Conservation (phyloP, 2,329 filamentous ascomycete genomes). For the Gaeumannomyces tritici region DNA sequence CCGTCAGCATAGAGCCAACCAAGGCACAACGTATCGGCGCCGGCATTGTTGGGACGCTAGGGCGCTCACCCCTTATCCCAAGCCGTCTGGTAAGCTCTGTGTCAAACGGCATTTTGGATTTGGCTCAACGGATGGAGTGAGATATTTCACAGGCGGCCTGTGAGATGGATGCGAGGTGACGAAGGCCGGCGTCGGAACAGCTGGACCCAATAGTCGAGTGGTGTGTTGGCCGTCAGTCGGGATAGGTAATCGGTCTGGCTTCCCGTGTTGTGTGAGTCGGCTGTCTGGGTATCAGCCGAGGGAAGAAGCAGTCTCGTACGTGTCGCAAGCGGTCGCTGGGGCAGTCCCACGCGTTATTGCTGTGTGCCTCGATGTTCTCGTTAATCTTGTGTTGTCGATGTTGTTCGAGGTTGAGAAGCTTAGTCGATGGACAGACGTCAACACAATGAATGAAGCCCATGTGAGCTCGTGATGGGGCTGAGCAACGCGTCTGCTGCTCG, state of each 20-base stretch:
- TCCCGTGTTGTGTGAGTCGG: neutral
- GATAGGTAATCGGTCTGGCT: neutral
- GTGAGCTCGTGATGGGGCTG: neutral
- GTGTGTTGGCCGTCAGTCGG: neutral
- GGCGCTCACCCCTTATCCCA: slow-evolving; percentile 34
- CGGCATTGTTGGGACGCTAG: neutral
- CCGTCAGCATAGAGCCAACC: neutral
- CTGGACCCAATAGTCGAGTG: neutral
- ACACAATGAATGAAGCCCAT: neutral
- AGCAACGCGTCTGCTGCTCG: neutral
- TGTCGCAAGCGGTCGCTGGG: neutral
- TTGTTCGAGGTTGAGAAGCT: neutral
- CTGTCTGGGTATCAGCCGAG: neutral
- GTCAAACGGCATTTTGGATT: slow-evolving; percentile 40
- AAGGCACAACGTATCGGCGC: neutral
- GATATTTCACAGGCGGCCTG: neutral
- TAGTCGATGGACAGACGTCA: neutral
- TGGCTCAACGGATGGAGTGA: slow-evolving; percentile 10
- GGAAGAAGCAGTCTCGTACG: neutral
- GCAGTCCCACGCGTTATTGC: neutral
- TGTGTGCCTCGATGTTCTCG: neutral
- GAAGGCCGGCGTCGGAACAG: neutral
- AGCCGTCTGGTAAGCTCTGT: slow-evolving; percentile 48
- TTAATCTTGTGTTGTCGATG: neutral
- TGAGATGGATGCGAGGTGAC: neutral